Evolutionary conservation across 108 stramenopile genomes (phyloP).

Genomic region (Conticribra weissflogii): DNA sequence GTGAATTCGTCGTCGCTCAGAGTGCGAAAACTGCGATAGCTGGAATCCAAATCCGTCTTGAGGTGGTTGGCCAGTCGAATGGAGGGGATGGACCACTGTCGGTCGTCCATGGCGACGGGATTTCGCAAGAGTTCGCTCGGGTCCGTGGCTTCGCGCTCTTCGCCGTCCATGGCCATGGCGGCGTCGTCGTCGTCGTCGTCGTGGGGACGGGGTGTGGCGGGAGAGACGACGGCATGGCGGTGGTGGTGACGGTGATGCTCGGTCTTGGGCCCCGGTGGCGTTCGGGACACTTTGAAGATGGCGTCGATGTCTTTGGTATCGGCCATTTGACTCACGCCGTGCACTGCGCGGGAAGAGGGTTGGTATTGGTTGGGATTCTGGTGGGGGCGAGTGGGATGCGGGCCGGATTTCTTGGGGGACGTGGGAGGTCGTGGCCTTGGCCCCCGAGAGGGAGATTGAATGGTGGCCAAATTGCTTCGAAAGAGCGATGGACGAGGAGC

Average conservation of each 20-base stretch:
- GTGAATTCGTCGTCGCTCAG: conserved; percentile 38
- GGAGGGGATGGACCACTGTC: conserved; percentile 53
- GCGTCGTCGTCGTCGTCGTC: background rate
- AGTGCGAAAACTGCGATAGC: conserved; percentile 16
- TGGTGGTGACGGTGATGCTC: background rate
- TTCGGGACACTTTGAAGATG: conserved; percentile 39
- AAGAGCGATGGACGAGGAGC: conserved; percentile 2
- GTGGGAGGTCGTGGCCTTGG: background rate
- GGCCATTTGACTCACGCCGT: conserved; percentile 43
- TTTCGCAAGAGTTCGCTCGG: background rate
- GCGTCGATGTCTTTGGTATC: conserved; percentile 42
- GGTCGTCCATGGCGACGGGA: conserved; percentile 44
- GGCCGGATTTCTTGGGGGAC: background rate
- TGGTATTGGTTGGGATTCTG: conserved; percentile 11
- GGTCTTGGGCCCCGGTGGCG: background rate
- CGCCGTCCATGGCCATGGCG: background rate
- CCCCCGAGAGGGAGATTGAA: background rate
- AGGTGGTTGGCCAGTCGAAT: conserved; percentile 51
- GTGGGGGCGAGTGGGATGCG: background rate
- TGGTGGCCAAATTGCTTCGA: background rate
- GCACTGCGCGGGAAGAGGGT: conserved; percentile 14
- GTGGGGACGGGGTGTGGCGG: conserved; percentile 17
- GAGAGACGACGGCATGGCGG: conserved; percentile 12
- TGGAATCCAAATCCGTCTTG: conserved; percentile 8
- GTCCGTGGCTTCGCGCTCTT: conserved; percentile 3